Base-by-base conservation (phyloP, 2,329 filamentous ascomycete genomes). In the Graphiopsis chlorocephala region DNA sequence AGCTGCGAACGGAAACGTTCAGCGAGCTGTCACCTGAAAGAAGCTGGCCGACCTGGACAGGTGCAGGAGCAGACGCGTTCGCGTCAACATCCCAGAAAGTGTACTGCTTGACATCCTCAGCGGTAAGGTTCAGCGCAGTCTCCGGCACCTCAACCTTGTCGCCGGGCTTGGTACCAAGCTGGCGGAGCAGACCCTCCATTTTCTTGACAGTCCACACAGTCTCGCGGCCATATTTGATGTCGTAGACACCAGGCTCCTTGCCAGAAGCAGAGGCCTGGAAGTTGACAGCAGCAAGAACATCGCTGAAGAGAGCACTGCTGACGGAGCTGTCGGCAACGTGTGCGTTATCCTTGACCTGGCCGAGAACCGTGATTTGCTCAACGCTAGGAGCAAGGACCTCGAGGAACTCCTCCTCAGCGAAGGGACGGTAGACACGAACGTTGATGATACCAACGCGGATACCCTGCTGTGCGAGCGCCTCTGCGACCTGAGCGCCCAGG, bases 391-490 rank as follows among this genome's bases (percentile, higher is more conserved):
- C 93, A 29, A 99, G 85, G 12, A 86, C 86, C 70, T 90, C 88
- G 68, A 98, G 82, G 84, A 99, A 98, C 60, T 92, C 91, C 76
- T 97, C 93, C 80, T 99, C 95, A 33, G 95, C 87, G 74, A 99
- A 98, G 17, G 95, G 95, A 50, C 94, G 88, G 83, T 98, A 99
- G 63, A 99, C 85, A 68, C 95, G 90, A 55, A 98, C 94, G 72
- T 92, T 94, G 78, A 99, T 84, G 45, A 94, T 90, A 72, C 95
- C 95, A 67, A 97, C 86, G 80, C 89, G 92, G 74, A 86, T 85
- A 69, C 90, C 93, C 68, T 89, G 85, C 68, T 86, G 84, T 31
- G 90, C 86, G 55, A 98, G 83, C 47, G 88, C 87, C 50, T 84
- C 82, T 12, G 92, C 88, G 61, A 97, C 87, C 79, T 97, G 92